phyloP scores from a whole-genome alignment of 768 basidiomycete species.

The Mycena crocata region DNA sequence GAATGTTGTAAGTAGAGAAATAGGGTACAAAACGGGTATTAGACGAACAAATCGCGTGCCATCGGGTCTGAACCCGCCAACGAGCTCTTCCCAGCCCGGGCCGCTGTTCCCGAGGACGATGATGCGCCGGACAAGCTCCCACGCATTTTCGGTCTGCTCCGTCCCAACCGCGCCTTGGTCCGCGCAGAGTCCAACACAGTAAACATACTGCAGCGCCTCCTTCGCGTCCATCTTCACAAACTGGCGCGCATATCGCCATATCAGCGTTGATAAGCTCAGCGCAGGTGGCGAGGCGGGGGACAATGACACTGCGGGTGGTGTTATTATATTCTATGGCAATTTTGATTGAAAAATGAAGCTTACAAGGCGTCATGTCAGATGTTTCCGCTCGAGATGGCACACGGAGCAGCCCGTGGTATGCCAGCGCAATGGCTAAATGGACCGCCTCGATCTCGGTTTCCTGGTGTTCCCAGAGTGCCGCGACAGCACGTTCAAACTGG shows the following conservation, averaged over 20 bases:
- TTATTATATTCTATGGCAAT: neutral
- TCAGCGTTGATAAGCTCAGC: slow-evolving; percentile 83
- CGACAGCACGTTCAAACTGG: slow-evolving; percentile 94
- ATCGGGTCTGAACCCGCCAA: slow-evolving; percentile 92
- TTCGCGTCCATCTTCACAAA: slow-evolving; percentile 94
- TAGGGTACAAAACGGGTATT: neutral
- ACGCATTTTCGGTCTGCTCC: slow-evolving; percentile 85
- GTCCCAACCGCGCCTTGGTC: slow-evolving; percentile 83
- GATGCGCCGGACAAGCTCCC: slow-evolving; percentile 83
- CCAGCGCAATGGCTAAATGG: slow-evolving; percentile 90
- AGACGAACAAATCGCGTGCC: slow-evolving; percentile 87
- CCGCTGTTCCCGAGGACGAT: slow-evolving; percentile 84
- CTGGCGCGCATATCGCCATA: slow-evolving; percentile 93
- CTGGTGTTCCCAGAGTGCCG: slow-evolving; percentile 87
- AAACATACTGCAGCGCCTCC: slow-evolving; percentile 95
- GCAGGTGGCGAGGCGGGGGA: slow-evolving; percentile 77
- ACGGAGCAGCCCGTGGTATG: slow-evolving; percentile 92
- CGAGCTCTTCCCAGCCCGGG: slow-evolving; percentile 90
- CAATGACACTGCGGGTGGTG: slow-evolving; percentile 65
- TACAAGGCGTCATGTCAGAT: slow-evolving; percentile 86
- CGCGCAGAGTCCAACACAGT: slow-evolving; percentile 81
- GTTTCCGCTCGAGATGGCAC: slow-evolving; percentile 85
- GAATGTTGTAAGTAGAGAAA: neutral
- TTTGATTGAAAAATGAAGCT: slow-evolving; percentile 49
- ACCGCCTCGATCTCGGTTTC: slow-evolving; percentile 94